Evolutionary conservation across 2,329 filamentous ascomycete genomes (phyloP).

Genomic region (Fusarium oxysporum): DNA sequence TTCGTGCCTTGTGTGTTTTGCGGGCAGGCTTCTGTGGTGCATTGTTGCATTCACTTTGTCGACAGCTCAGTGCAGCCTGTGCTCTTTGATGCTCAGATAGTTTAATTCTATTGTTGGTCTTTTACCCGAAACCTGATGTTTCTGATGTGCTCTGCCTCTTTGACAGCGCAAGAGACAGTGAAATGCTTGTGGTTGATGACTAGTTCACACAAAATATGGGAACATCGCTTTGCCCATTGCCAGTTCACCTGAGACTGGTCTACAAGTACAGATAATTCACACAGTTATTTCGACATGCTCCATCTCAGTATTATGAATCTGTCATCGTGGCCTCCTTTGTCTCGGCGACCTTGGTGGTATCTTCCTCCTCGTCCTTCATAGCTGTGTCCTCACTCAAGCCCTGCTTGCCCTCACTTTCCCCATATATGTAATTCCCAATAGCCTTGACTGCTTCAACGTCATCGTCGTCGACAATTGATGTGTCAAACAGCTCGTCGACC

Average conservation of each 20-base stretch:
- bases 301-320: conserved; percentile 16
- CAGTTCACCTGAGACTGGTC: conserved; percentile 11
- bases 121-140: not conserved
- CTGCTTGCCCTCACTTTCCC: conserved; percentile 18
- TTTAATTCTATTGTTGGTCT: conserved; percentile 30
- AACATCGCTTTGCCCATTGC: conserved; percentile 33
- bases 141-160: not conserved
- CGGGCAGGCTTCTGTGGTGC: conserved; percentile 1
- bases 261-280: conserved; percentile 1
- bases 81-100: conserved; percentile 33
- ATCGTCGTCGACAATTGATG: conserved; percentile 45
- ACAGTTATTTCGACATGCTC: not conserved
- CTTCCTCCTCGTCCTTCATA: conserved; percentile 36
- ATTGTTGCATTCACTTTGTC: conserved; percentile 5
- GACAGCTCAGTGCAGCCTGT: conserved; percentile 23
- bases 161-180: not conserved
- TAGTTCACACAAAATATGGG: conserved; percentile 1
- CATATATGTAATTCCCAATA: conserved; percentile 48
- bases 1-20: conserved; percentile 5
- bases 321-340: conserved; percentile 36
- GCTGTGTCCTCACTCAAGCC: conserved; percentile 29
- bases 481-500: conserved; percentile 45
- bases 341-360: conserved; percentile 1
- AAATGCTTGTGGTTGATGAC: not conserved
- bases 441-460: conserved; percentile 37